These are phyloP conservation scores for Fusarium robinianum DNA, from an alignment of 2,329 filamentous ascomycete species.

Conservation along the genomic window DNA sequence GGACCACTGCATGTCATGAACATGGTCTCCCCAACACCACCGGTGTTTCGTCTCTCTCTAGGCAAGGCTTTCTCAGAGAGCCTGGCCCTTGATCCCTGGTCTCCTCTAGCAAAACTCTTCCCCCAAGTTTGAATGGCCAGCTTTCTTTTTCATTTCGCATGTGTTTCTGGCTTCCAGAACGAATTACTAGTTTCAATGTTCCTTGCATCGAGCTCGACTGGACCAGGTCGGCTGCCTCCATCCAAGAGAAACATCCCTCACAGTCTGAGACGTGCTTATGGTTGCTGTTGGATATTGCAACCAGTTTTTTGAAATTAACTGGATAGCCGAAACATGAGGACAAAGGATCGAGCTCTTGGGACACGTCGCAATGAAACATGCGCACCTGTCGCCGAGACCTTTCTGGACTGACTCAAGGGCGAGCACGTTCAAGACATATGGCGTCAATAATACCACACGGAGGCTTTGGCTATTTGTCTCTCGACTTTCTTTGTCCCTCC, in stretches of 20 bases:
- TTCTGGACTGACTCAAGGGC: slow-evolving; percentile 13
- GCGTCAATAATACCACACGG: too few species aligned
- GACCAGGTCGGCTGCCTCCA: slow-evolving; percentile 8
- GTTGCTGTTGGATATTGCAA: too few species aligned
- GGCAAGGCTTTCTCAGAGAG: slow-evolving; percentile 12
- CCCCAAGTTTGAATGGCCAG: neutral
- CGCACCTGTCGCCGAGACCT: slow-evolving; percentile 11
- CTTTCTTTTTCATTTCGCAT: slow-evolving; percentile 23
- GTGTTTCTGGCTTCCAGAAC: slow-evolving; percentile 16
- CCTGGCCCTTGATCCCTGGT: slow-evolving; percentile 1
- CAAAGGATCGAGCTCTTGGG: too few species aligned
- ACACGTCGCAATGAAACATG: slow-evolving; percentile 3
- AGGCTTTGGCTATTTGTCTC: too few species aligned
- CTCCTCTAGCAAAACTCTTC: neutral
- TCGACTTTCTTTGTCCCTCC: too few species aligned
- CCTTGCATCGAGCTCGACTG: too few species aligned
- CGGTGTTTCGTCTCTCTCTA: slow-evolving; percentile 22
- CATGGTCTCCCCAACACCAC: slow-evolving; percentile 15
- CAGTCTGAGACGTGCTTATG: too few species aligned
- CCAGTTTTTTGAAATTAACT: too few species aligned
- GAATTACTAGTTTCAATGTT: slow-evolving; percentile 3
- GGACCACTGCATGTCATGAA: too few species aligned
- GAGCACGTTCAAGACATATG: neutral
- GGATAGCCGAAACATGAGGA: too few species aligned
- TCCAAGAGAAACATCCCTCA: too few species aligned